Percentiles rank a stretch among this genome's conserved stretches.
These are phyloP conservation scores for Hymenochaete sp. DNA, from an alignment of 1,284 basidiomycete species.

Conservation along the genomic window DNA sequence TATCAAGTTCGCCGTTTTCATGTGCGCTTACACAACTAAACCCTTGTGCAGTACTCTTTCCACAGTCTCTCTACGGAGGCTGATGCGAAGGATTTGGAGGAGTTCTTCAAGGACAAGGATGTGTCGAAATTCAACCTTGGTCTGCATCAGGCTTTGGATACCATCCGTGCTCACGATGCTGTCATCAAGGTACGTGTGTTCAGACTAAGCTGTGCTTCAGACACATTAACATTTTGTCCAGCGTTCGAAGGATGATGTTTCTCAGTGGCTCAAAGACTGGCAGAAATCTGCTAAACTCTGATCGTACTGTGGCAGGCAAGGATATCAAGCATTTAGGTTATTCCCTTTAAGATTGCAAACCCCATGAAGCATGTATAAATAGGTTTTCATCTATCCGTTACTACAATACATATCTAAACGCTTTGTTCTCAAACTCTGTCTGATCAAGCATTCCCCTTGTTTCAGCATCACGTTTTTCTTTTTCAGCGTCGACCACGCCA, in stretches of 20 bases:
- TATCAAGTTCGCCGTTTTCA: constrained; percentile 12
- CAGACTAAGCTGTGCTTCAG: not conserved
- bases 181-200: constrained; percentile 46
- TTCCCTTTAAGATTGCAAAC: no score
- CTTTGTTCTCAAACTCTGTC: constrained; percentile 16
- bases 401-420: constrained; percentile 15
- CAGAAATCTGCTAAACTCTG: constrained; percentile 21
- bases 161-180: constrained; percentile 46
- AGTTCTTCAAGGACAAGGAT: constrained; percentile 38
- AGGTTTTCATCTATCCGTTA: not conserved
- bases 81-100: constrained; percentile 58
- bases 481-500: constrained; percentile 6
- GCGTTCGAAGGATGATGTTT: constrained; percentile 50
- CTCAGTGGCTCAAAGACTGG: constrained; percentile 49
- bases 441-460: constrained; percentile 14
- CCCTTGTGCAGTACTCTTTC: constrained; percentile 55
- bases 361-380: no score
- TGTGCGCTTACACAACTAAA: not conserved
- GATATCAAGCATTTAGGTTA: no score
- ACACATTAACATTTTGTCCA: constrained; percentile 21
- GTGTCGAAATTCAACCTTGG: constrained; percentile 54
- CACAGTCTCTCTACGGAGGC: constrained; percentile 53
- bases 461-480: constrained; percentile 10
- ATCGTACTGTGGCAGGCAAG: not conserved
- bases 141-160: constrained; percentile 61